Conservation (phyloP, 2,329 filamentous ascomycete genomes). For the Ramularia endophylla region DNA sequence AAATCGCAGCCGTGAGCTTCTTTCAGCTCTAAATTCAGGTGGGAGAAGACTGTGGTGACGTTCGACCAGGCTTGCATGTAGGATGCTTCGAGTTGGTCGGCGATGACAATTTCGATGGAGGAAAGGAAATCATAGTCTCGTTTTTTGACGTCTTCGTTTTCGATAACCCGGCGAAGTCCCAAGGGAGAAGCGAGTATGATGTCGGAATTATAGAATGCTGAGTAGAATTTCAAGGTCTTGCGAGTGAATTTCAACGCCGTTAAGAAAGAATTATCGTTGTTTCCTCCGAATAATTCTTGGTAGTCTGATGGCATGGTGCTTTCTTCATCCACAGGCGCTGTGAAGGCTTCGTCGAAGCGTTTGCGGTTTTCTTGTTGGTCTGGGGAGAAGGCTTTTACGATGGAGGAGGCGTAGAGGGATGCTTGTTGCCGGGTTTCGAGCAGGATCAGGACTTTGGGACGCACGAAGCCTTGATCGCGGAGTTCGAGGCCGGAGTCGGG, state of each 20-base stretch:
- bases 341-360: constrained; percentile 80
- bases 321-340: constrained; percentile 57
- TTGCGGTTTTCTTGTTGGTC: constrained; percentile 95
- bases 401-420: constrained; percentile 68
- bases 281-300: constrained; percentile 81
- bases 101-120: constrained; percentile 82
- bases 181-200: constrained; percentile 89
- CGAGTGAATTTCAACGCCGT: constrained; percentile 95
- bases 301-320: constrained; percentile 80
- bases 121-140: constrained; percentile 85
- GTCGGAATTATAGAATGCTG: constrained; percentile 93
- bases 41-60: constrained; percentile 82
- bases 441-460: constrained; percentile 87
- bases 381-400: constrained; percentile 68
- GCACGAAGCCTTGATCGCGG: constrained; percentile 90
- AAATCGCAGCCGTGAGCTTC: constrained; percentile 84
- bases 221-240: constrained; percentile 91
- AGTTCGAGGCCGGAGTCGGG: constrained; percentile 45
- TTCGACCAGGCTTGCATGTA: constrained; percentile 99
- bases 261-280: constrained; percentile 96
- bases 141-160: constrained; percentile 65
- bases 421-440: constrained; percentile 85
- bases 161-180: constrained; percentile 84
- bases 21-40: constrained; percentile 84
- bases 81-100: constrained; percentile 88